Conservation (phyloP, 257 asterid genomes). For the Galeopsis tetrahit region DNA sequence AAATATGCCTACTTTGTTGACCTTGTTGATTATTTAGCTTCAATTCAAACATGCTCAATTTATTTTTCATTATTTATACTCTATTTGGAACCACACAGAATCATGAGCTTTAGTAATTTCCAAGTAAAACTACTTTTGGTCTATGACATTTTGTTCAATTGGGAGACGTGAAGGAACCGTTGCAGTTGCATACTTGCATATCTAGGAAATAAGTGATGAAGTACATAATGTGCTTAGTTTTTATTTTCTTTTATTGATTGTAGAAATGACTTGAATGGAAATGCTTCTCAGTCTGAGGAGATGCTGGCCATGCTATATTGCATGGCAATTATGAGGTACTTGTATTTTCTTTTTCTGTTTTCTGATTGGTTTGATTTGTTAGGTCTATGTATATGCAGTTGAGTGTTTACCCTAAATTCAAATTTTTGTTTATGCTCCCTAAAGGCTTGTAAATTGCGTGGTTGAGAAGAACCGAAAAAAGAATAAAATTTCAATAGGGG, state of each 20-base stretch:
- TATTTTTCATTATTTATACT: background rate
- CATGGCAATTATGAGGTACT: conserved; percentile 86
- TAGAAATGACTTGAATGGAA: conserved; percentile 58
- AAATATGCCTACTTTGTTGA: conserved; percentile 6
- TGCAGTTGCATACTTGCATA: too few species aligned
- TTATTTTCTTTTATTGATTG: conserved; percentile 30
- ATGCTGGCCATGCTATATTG: conserved; percentile 72
- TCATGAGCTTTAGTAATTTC: too few species aligned
- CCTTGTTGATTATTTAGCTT: background rate
- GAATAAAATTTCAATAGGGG: conserved; percentile 72
- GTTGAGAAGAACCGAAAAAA: conserved; percentile 84
- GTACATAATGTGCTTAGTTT: conserved; percentile 1
- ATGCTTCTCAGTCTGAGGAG: conserved; percentile 64
- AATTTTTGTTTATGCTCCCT: conserved; percentile 10
- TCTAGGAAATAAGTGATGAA: background rate
- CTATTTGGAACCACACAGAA: background rate
- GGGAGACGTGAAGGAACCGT: too few species aligned
- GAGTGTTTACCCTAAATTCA: background rate
- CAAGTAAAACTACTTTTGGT: background rate
- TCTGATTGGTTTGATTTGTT: conserved; percentile 9
- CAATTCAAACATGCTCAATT: background rate
- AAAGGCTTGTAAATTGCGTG: conserved; percentile 87
- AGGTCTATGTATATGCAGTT: conserved; percentile 15
- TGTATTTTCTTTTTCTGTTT: background rate
- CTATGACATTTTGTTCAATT: background rate